A percentile compares a stretch with the other conserved stretches of the same genome.
These are phyloP conservation scores for Exophiala spinifera DNA, from an alignment of 2,329 filamentous ascomycete genomes.

Conservation along the genomic window DNA sequence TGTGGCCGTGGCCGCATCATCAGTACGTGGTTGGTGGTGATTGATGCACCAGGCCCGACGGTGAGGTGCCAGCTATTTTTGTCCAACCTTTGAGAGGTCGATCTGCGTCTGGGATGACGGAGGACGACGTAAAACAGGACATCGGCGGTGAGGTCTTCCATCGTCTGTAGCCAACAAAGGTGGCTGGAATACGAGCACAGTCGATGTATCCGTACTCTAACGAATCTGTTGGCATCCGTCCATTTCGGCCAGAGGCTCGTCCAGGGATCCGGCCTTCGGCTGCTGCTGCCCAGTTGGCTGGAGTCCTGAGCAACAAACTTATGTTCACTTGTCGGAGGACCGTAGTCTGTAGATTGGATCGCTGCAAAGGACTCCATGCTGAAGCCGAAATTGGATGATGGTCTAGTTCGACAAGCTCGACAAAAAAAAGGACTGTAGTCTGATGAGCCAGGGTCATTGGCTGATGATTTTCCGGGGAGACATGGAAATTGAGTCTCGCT, in stretches of 20 bases:
- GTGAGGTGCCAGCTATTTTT: neutral
- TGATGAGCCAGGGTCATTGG: neutral
- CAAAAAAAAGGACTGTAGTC: neutral
- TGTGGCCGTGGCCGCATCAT: conserved; percentile 6
- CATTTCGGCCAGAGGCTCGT: neutral
- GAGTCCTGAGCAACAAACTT: too few relatives aligned
- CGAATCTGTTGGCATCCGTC: too few relatives aligned
- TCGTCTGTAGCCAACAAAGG: too few relatives aligned
- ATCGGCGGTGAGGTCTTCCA: neutral
- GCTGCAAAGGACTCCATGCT: neutral
- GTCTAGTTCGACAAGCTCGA: neutral
- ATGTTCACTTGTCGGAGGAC: neutral
- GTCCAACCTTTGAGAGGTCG: neutral
- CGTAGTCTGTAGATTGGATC: neutral
- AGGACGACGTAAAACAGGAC: neutral
- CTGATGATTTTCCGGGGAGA: conserved; percentile 19
- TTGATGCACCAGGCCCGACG: conserved; percentile 2
- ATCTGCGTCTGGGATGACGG: neutral
- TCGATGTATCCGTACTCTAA: too few relatives aligned
- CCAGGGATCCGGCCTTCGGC: neutral
- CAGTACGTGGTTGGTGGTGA: conserved; percentile 16
- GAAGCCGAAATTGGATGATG: neutral
- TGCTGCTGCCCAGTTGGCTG: too few relatives aligned
- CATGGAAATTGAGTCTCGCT: neutral
- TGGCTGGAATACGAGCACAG: too few relatives aligned